Evolutionary conservation across 768 basidiomycete species (phyloP).

Genomic region (Rhodocollybia butyracea): DNA sequence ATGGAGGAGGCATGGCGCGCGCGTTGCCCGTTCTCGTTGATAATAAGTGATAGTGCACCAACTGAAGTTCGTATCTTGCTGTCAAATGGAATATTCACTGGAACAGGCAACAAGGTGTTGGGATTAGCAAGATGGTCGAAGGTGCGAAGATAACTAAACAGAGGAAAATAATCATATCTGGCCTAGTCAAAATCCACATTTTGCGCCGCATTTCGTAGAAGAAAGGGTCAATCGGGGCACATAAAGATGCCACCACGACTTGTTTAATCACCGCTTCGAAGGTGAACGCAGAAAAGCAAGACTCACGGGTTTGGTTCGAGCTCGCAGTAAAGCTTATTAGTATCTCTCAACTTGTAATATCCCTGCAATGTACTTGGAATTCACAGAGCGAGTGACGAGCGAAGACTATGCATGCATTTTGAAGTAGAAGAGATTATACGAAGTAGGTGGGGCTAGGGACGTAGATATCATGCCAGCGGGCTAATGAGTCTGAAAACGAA

Average conservation of each 20-base stretch:
- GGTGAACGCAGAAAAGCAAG: not conserved
- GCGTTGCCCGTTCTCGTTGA: too few relatives aligned
- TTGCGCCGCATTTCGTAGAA: conserved; percentile 12
- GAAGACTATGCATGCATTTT: not conserved
- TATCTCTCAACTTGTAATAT: not conserved
- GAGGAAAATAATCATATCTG: conserved; percentile 63
- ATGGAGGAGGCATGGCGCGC: too few relatives aligned
- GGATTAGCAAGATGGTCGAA: too few relatives aligned
- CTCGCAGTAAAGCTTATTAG: not conserved
- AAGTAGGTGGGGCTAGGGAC: conserved; percentile 16
- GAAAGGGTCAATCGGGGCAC: conserved; percentile 28
- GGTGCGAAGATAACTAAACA: not conserved
- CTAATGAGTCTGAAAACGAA: conserved; percentile 74
- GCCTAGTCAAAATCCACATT: conserved; percentile 73
- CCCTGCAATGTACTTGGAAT: too few relatives aligned
- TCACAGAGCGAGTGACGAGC: not conserved
- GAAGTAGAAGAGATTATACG: not conserved
- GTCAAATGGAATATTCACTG: too few relatives aligned
- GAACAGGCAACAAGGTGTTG: too few relatives aligned
- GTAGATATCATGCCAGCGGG: conserved; percentile 67
- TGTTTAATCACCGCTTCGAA: conserved; percentile 48
- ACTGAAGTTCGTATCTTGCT: too few relatives aligned
- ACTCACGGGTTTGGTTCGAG: not conserved
- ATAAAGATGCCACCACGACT: conserved; percentile 58
- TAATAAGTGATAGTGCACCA: too few relatives aligned